Base-by-base conservation (phyloP, 352 stramenopile species). In the Pythium apleroticum region DNA sequence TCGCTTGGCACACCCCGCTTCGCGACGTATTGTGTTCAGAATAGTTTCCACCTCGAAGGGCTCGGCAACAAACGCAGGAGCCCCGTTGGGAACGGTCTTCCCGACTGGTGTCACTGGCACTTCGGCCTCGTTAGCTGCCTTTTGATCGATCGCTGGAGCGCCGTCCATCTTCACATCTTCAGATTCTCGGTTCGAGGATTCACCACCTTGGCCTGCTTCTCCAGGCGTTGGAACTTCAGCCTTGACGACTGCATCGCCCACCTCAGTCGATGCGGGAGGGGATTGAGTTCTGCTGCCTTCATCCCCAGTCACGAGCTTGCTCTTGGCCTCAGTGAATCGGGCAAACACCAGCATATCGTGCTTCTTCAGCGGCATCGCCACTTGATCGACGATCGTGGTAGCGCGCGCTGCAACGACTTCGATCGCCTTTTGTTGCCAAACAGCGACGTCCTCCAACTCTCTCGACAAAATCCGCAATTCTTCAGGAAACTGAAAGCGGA, bases 401-500 rank as follows among this genome's bases (percentile, higher is more conserved):
- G 82, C 58, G 31, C 77, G 68, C 2, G 52, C 63, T 46, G 86
- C 71, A 1, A 96, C 70, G 31, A 78, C 69, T 41, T 80, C 66
- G 15, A 75, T 72, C 3, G 84, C 84, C 58, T 89, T 90, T 17
- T 60, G 64, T 65, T 89, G 81, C 88, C 88, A 96, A 3, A 50
- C 20, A 0, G 19, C 72, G 12, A 94, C 67, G 58, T 92, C 84
- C 31, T 84, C 80, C 15, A 95, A 60, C 59, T 96, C 88, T 59
- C 87, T 91, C 4, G 68, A 71, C 11, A 95, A 66, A 43, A 90
- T 89, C n/a, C 74, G 74, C 30, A 90, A 61, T 39, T 96, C 88
- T 17, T 94, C 82, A 11, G 79, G 77, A 71, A 96, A 96, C 19
- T 77, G 57, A 60, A 95, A 96, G 14, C 65, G 74, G 9, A 96